A percentile compares a stretch with the other conserved stretches of the same genome.
phyloP scores from a whole-genome alignment of 2,329 filamentous ascomycete genomes.

The Endoconidiophora polonica region DNA sequence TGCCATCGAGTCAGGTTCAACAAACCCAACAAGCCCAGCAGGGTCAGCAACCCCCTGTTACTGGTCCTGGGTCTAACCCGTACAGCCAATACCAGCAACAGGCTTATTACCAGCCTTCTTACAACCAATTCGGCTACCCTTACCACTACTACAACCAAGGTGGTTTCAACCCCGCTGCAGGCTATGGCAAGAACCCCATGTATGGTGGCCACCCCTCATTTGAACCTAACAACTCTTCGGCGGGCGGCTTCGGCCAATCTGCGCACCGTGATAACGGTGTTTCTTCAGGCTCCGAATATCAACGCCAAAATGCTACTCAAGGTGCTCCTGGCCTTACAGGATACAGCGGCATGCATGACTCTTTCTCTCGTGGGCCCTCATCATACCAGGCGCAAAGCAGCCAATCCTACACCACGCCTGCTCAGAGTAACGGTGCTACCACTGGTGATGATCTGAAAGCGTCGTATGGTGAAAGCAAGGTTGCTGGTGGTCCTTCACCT shows the following conservation, averaged over 20 bases:
- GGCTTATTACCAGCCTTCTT: slow-evolving; percentile 36
- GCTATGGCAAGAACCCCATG: slow-evolving; percentile 36
- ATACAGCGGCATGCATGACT: slow-evolving; percentile 28
- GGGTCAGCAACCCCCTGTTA: slow-evolving; percentile 23
- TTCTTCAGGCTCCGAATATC: slow-evolving; percentile 35
- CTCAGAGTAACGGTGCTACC: slow-evolving; percentile 27
- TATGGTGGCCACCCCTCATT: slow-evolving; percentile 44
- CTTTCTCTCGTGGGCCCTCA: slow-evolving; percentile 35
- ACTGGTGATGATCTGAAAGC: slow-evolving; percentile 37
- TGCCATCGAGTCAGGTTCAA: slow-evolving; percentile 48
- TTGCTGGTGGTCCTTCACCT: slow-evolving; percentile 34
- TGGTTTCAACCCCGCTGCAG: slow-evolving; percentile 25
- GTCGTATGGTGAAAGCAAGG: slow-evolving; percentile 41
- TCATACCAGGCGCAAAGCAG: slow-evolving; percentile 38
- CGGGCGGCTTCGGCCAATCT: slow-evolving; percentile 35
- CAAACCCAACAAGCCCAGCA: slow-evolving; percentile 23
- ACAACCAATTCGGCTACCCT: slow-evolving; percentile 45
- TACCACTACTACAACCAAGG: slow-evolving; percentile 33
- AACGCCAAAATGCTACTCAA: slow-evolving; percentile 34
- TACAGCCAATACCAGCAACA: slow-evolving; percentile 38
- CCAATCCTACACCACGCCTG: slow-evolving; percentile 35
- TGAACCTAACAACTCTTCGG: slow-evolving; percentile 38
- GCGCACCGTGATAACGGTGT: slow-evolving; percentile 34
- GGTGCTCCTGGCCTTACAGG: slow-evolving; percentile 34
- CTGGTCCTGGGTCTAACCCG: slow-evolving; percentile 19